Evolutionary conservation across 169 alveolate genomes (phyloP).

Genomic region (Plasmodium coatneyi): DNA sequence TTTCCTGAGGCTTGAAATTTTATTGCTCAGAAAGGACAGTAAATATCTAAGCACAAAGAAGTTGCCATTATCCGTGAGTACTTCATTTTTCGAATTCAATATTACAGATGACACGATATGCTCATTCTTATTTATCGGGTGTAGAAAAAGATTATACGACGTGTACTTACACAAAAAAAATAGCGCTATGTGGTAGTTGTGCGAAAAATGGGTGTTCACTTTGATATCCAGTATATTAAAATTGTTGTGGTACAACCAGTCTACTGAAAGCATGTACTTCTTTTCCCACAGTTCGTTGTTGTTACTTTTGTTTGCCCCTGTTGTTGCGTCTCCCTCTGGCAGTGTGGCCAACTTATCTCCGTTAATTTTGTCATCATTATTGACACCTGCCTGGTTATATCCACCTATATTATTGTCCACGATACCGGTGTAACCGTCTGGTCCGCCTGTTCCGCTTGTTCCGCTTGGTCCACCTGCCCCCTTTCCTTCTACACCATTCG

Average conservation of each 20-base stretch:
- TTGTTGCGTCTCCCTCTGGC: neutral
- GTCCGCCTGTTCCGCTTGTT: neutral
- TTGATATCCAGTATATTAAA: slow-evolving; percentile 40
- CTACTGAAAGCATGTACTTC: slow-evolving; percentile 25
- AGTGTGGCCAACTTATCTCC: neutral
- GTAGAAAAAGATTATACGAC: slow-evolving; percentile 57
- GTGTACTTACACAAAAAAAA: slow-evolving; percentile 69
- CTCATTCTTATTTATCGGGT: slow-evolving; percentile 63
- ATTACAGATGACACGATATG: slow-evolving; percentile 55
- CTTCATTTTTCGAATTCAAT: slow-evolving; percentile 33
- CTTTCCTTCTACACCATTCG: neutral
- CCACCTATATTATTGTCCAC: neutral
- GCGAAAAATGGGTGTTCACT: slow-evolving; percentile 65
- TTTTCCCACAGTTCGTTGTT: slow-evolving; percentile 6
- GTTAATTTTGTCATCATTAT: neutral
- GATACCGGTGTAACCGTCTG: neutral
- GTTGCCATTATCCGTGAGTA: slow-evolving; percentile 58
- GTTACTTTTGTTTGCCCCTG: neutral
- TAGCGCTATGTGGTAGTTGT: slow-evolving; percentile 52
- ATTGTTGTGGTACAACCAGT: slow-evolving; percentile 26
- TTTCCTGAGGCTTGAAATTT: slow-evolving; percentile 51
- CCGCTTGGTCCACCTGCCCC: too few species aligned
- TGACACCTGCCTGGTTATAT: neutral
- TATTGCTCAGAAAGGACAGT: slow-evolving; percentile 37
- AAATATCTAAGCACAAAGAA: slow-evolving; percentile 45